These are phyloP conservation scores for Blakeslea trispora DNA, from an alignment of 371 early-diverging fungal species.

Conservation along the genomic window DNA sequence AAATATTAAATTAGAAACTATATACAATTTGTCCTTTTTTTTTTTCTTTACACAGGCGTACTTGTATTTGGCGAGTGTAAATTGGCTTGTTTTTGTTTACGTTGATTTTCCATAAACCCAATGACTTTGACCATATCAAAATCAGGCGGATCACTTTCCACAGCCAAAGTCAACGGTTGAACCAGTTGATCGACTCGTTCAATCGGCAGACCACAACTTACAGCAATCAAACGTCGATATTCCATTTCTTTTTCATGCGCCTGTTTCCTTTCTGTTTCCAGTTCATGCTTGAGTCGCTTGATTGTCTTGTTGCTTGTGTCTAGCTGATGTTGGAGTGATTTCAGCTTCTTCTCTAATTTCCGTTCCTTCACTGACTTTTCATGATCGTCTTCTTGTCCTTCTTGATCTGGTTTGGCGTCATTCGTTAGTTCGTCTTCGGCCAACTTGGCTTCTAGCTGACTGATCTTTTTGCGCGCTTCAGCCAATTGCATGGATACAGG, in stretches of 20 bases:
- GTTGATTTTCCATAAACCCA: constrained; percentile 52
- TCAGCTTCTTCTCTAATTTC: constrained; percentile 36
- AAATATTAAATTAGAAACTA: background rate
- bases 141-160: constrained; percentile 71
- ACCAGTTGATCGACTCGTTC: constrained; percentile 69
- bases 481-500: constrained; percentile 46
- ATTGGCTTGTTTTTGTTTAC: too few relatives aligned
- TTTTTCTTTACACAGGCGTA: background rate
- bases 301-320: constrained; percentile 48
- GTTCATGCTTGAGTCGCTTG: constrained; percentile 42
- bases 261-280: constrained; percentile 26
- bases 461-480: constrained; percentile 56
- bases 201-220: constrained; percentile 66
- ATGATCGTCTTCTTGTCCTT: background rate
- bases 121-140: constrained; percentile 55
- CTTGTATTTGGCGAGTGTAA: too few relatives aligned
- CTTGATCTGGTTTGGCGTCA: constrained; percentile 14
- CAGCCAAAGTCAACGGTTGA: constrained; percentile 63
- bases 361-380: constrained; percentile 13
- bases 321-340: constrained; percentile 43
- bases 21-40: too few relatives aligned
- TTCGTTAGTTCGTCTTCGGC: constrained; percentile 17
- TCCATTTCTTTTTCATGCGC: constrained; percentile 45
- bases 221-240: constrained; percentile 70
- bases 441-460: constrained; percentile 45